Conservation (phyloP, 176 grass and related monocot genomes). For the Zizania latifolia region DNA sequence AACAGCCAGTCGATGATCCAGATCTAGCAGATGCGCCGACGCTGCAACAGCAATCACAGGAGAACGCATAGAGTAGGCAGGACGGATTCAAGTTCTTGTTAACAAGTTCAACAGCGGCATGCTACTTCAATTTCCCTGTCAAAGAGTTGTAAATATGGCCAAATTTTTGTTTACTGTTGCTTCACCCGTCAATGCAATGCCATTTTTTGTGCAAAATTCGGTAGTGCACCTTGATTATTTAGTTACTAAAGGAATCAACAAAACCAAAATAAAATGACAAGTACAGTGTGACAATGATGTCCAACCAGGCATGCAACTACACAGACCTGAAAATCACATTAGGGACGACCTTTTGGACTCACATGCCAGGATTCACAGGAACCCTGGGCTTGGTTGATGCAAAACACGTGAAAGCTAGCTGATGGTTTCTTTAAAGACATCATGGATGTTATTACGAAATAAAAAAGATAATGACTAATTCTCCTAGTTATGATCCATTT, state of each 20-base stretch:
- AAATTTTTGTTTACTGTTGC: neutral
- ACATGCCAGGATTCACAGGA: slow-evolving; percentile 27
- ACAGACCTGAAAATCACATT: neutral
- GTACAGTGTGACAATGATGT: neutral
- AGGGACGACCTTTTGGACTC: neutral
- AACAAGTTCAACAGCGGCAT: neutral
- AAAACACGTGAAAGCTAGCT: slow-evolving; percentile 25
- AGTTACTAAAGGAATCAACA: neutral
- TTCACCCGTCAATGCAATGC: neutral
- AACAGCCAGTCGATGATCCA: neutral
- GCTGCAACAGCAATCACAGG: neutral
- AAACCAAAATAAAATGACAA: neutral
- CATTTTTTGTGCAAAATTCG: neutral
- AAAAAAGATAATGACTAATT: slow-evolving; percentile 15
- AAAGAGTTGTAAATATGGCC: slow-evolving; percentile 33
- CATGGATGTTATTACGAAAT: neutral
- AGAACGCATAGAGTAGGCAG: neutral
- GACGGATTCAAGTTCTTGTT: neutral
- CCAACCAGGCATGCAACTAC: neutral
- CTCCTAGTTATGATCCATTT: neutral
- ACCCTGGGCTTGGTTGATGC: slow-evolving; percentile 1
- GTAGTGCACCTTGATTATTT: neutral
- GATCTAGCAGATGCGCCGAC: neutral
- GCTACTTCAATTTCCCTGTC: neutral
- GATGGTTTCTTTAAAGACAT: neutral